phyloP scores from a whole-genome alignment of 805 yeast genomes.

The Candida endomychidarum region DNA sequence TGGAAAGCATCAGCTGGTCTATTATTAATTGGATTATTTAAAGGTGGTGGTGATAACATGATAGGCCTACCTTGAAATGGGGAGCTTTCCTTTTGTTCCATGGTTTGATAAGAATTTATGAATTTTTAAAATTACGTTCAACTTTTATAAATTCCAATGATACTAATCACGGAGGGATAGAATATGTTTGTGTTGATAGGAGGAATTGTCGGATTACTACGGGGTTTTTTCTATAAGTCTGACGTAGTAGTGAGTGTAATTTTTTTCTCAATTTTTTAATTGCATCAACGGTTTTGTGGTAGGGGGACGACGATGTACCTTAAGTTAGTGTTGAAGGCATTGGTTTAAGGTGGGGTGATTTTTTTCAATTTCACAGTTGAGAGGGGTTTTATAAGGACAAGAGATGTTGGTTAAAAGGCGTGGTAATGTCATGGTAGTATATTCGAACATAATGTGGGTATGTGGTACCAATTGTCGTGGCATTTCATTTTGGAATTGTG shows the following conservation, averaged over 20 bases:
- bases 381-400: too few species aligned
- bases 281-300: constrained; percentile 3
- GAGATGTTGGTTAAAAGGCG: too few species aligned
- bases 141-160: not conserved
- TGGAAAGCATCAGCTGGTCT: constrained; percentile 10
- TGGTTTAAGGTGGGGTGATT: too few species aligned
- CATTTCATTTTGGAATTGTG: too few species aligned
- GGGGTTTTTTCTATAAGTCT: not conserved
- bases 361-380: too few species aligned
- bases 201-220: not conserved
- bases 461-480: too few species aligned
- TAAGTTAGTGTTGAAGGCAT: too few species aligned
- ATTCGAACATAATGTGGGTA: too few species aligned
- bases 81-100: constrained; percentile 19
- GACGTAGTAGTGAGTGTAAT: not conserved
- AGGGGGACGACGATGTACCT: not conserved
- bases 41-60: constrained; percentile 43
- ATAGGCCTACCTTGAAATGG: constrained; percentile 34
- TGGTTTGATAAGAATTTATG: too few species aligned
- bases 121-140: not conserved
- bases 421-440: too few species aligned
- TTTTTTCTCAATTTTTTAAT: constrained; percentile 4
- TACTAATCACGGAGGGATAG: too few species aligned
- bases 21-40: constrained; percentile 31
- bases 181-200: too few species aligned